Percentiles rank a stretch among this genome's conserved stretches.
Conservation (phyloP, 2,329 filamentous ascomycete genomes). For the Cladophialophora exuberans region DNA sequence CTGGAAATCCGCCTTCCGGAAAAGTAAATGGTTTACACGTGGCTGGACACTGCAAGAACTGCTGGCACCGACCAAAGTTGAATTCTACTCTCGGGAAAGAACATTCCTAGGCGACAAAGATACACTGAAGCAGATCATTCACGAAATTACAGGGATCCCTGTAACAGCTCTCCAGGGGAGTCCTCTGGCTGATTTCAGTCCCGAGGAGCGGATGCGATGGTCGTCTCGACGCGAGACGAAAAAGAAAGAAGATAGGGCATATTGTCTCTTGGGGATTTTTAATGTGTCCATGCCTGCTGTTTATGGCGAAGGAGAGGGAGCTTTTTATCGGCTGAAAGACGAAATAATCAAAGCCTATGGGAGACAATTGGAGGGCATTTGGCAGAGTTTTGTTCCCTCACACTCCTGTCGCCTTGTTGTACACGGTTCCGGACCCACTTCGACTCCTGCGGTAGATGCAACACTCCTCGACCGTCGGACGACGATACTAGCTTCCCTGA, state of each 20-base stretch:
- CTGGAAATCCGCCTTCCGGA: no score
- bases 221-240: conserved; percentile 38
- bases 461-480: conserved; percentile 18
- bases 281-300: conserved; percentile 48
- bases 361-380: conserved; percentile 1
- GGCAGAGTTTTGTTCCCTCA: conserved; percentile 1
- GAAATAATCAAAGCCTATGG: conserved; percentile 12
- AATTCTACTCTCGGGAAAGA: conserved; percentile 21
- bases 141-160: conserved; percentile 20
- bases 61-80: conserved; percentile 30
- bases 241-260: conserved; percentile 46
- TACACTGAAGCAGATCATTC: conserved; percentile 6
- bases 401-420: not conserved
- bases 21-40: no score
- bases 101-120: not conserved
- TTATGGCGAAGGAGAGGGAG: conserved; percentile 41
- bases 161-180: not conserved
- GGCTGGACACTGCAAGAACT: no score
- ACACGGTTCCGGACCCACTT: not conserved
- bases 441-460: not conserved
- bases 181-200: not conserved
- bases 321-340: conserved; percentile 19
- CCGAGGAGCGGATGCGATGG: not conserved
- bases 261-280: conserved; percentile 51
- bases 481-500: conserved; percentile 37